Evolutionary conservation across 2,329 filamentous ascomycete species (phyloP).

Genomic region (Neurospora sp.): DNA sequence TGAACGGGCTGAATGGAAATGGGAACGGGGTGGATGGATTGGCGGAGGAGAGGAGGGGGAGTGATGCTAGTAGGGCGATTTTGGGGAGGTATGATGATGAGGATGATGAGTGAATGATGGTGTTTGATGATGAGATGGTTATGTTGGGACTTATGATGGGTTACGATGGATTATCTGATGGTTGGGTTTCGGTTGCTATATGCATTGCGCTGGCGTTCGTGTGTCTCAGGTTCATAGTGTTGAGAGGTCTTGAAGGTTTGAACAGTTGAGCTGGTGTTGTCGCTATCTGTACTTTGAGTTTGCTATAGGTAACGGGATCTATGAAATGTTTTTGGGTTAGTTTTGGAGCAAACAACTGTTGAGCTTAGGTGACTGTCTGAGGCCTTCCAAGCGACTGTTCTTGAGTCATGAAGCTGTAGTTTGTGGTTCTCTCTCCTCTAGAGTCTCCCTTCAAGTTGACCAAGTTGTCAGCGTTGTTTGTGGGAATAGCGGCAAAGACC

Average conservation of each 20-base stretch:
- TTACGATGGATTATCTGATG: not conserved
- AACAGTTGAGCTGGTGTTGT: not conserved
- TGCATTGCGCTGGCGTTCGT: slow-evolving; percentile 20
- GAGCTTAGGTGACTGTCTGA: too few relatives aligned
- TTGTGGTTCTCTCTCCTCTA: too few relatives aligned
- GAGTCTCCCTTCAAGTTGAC: not conserved
- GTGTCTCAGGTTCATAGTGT: not conserved
- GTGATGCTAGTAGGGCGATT: slow-evolving; percentile 26
- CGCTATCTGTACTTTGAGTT: not conserved
- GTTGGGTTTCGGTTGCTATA: not conserved
- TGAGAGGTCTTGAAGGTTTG: not conserved
- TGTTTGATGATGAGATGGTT: not conserved
- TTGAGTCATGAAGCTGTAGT: too few relatives aligned
- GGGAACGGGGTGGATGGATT: slow-evolving; percentile 11
- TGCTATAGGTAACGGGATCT: not conserved
- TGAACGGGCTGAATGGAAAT: not conserved
- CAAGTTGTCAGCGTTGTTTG: not conserved
- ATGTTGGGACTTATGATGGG: not conserved
- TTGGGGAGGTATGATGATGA: slow-evolving; percentile 26
- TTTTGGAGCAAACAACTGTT: not conserved
- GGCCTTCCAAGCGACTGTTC: too few relatives aligned
- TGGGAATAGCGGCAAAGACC: not conserved
- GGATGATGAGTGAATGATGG: slow-evolving; percentile 14
- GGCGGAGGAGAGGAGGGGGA: slow-evolving; percentile 17
- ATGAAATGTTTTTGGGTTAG: not conserved